A percentile compares a stretch with the other conserved stretches of the same genome.
Conservation (phyloP, 163 green algal genomes). For the Coccomyxa subellipsoidea region DNA sequence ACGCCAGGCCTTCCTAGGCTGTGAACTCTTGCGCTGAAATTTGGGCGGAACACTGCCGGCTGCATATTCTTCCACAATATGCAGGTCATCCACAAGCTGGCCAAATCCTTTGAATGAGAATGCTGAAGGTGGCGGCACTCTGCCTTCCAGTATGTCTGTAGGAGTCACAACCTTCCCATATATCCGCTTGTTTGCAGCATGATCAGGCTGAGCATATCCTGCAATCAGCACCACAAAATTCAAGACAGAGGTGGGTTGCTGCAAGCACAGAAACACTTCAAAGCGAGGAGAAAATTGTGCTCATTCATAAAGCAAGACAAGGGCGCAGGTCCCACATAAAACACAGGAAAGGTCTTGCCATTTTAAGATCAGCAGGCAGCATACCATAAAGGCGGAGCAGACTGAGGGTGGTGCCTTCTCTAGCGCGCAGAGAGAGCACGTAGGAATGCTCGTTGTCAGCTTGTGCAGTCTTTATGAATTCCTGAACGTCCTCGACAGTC, state of each 20-base stretch:
- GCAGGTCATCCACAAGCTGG: not conserved
- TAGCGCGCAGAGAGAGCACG: not conserved
- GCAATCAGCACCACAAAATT: not conserved
- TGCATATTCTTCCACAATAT: not conserved
- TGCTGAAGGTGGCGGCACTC: not conserved
- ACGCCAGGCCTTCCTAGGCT: not conserved
- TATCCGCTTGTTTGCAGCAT: slow-evolving; percentile 2
- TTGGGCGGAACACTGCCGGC: not conserved
- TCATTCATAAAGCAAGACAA: not conserved
- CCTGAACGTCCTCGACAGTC: not conserved
- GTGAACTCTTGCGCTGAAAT: not conserved
- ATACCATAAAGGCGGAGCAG: not conserved
- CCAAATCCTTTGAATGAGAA: not conserved
- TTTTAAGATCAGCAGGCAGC: too few species aligned
- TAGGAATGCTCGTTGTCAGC: not conserved
- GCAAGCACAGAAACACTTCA: not conserved
- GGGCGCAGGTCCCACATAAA: not conserved
- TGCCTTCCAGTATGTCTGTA: not conserved
- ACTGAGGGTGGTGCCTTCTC: not conserved
- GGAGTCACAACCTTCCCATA: not conserved
- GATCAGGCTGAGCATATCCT: not conserved
- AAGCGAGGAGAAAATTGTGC: too few species aligned
- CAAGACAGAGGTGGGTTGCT: not conserved
- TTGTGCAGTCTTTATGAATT: not conserved
- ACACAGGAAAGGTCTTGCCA: not conserved